phyloP scores from a whole-genome alignment of 2,329 filamentous ascomycete genomes.

The Neocatenulostroma microsporum region DNA sequence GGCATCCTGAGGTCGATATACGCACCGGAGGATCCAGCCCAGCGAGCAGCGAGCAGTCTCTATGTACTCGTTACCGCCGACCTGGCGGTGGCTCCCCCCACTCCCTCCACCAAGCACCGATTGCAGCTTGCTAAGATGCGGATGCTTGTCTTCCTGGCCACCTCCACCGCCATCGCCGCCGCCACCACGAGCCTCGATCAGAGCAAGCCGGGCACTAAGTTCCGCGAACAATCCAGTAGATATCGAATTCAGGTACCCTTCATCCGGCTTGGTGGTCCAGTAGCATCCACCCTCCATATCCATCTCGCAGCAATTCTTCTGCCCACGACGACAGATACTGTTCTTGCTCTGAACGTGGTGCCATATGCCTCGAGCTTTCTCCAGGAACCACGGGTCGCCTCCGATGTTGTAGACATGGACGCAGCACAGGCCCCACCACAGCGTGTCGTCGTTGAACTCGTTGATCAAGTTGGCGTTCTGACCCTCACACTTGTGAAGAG shows the following conservation, averaged over 20 bases:
- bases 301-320: slow-evolving; percentile 13
- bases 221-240: slow-evolving; percentile 20
- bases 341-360: slow-evolving; percentile 11
- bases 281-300: slow-evolving; percentile 22
- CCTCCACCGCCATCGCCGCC: no score
- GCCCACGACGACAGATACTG: slow-evolving; percentile 14
- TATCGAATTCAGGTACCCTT: slow-evolving; percentile 18
- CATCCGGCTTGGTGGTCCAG: slow-evolving; percentile 17
- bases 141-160: no score
- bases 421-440: slow-evolving; percentile 23
- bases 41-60: slow-evolving; percentile 18
- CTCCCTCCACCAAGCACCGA: no score
- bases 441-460: slow-evolving; percentile 23
- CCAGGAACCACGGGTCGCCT: slow-evolving; percentile 18
- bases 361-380: slow-evolving; percentile 18
- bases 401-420: slow-evolving; percentile 18
- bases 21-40: slow-evolving; percentile 22
- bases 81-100: no score
- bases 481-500: slow-evolving; percentile 14
- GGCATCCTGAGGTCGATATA: slow-evolving; percentile 18
- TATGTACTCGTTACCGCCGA: slow-evolving; percentile 16
- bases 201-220: slow-evolving; percentile 18
- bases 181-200: no score
- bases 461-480: slow-evolving; percentile 19
- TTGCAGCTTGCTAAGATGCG: no score